phyloP scores from a whole-genome alignment of 2,329 filamentous ascomycete species.

The Beauveria pseudobassiana region DNA sequence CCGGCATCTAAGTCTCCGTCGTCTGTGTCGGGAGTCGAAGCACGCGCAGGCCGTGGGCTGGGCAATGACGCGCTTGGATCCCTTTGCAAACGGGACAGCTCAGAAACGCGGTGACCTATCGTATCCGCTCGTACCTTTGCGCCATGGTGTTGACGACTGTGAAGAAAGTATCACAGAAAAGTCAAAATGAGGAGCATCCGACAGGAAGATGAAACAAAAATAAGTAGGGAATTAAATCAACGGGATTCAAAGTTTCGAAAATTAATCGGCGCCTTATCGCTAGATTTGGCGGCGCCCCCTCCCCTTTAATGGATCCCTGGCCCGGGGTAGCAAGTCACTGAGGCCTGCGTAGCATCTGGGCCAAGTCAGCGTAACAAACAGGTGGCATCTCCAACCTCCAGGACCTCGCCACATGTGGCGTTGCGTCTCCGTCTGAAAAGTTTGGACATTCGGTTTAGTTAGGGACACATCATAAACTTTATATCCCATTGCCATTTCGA shows the following conservation, averaged over 20 bases:
- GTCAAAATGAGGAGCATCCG: neutral
- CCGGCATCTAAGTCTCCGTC: neutral
- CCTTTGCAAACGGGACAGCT: neutral
- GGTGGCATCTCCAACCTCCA: neutral
- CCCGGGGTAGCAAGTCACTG: neutral
- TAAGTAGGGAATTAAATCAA: neutral
- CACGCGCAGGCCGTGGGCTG: neutral
- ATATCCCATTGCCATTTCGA: no score
- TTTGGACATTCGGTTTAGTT: no score
- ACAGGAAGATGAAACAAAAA: neutral
- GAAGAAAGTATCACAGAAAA: neutral
- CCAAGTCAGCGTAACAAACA: neutral
- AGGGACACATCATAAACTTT: no score
- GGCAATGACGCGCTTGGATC: neutral
- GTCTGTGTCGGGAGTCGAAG: neutral
- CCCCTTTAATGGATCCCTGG: slow-evolving; percentile 8
- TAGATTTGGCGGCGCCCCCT: neutral
- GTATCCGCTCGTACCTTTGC: slow-evolving; percentile 24
- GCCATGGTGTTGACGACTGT: slow-evolving; percentile 21
- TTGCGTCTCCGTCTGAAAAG: neutral
- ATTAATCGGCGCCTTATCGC: slow-evolving; percentile 4
- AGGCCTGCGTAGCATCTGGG: neutral
- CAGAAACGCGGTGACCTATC: neutral
- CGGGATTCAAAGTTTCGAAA: neutral
- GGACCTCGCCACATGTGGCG: neutral